Percentiles rank a stretch among this genome's conserved stretches.
Evolutionary conservation across 306 rosid genomes (phyloP).

Genomic region (Castanea sativa): DNA sequence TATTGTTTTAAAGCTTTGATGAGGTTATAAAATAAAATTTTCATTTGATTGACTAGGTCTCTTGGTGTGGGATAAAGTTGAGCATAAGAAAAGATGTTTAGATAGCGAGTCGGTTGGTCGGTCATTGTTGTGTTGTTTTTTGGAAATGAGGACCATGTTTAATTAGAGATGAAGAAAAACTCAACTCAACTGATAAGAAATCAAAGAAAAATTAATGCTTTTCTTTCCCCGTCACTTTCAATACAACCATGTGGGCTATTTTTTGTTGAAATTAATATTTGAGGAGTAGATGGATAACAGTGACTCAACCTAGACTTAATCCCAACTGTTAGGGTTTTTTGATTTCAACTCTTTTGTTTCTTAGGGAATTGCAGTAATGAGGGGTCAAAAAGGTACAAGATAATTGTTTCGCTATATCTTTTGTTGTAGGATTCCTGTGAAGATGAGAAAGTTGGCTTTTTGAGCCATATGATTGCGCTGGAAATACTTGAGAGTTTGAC

Average conservation of each 20-base stretch:
- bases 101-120: neutral
- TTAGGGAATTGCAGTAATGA: neutral
- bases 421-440: neutral
- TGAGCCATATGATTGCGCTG: neutral
- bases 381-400: neutral
- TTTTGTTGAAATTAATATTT: neutral
- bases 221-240: neutral
- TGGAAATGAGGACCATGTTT: neutral
- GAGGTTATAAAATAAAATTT: neutral
- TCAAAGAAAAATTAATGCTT: neutral
- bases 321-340: neutral
- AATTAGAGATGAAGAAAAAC: neutral
- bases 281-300: neutral
- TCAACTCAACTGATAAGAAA: neutral
- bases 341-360: neutral
- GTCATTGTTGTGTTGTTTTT: neutral
- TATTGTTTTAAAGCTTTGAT: neutral
- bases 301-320: neutral
- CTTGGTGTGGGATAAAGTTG: neutral
- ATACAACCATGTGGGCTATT: neutral
- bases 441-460: neutral
- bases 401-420: neutral
- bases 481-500: neutral
- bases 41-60: neutral
- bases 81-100: neutral